Evolutionary conservation across 1,284 basidiomycete genomes (phyloP), one percentile per base, ranked within the genome.

Genomic region (Microbotryum violaceum): DNA sequence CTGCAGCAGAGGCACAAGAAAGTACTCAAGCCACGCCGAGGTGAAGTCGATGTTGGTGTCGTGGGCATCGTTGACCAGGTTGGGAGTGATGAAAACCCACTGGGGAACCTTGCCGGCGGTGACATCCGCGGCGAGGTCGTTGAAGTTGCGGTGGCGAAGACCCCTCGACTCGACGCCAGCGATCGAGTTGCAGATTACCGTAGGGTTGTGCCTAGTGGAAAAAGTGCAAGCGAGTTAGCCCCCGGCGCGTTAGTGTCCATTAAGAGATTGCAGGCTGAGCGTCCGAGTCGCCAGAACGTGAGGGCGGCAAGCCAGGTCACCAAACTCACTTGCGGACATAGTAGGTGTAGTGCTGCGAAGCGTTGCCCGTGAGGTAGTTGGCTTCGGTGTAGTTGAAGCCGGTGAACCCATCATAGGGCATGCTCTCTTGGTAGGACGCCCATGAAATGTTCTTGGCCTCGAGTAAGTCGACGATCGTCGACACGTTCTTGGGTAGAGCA

Each of bases 1-100:
- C 4, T 72, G 57, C 49, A 86, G 78, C 20, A 85, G 71, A 20
- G 82, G 82, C 21, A 77, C 60, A 49, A 86, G 76, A 78, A 81
- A 87, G 70, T 76, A 82, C 49, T 74, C 66, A 33, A 83, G 74
- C 80, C 80, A 86, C 25, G 74, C 70, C 14, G 75, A 75, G 14
- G 50, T 49, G 67, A 81, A 83, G 54, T 76, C 77, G 69, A 82
- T 74, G 29, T 78, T 79, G 9, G 84, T 85, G 72, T 87, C 85
- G 67, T 86, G 55, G 18, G 48, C 49, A 42, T 46, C 49, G 72
- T 80, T 76, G 33, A 79, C 78, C 56, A 83, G 72, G 73, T 85
- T 85, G n/a, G 85, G 85, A 0, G 85, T 85, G 57, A 86, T 75
- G 70, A 82, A 86, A 33, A 76, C 72, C 82, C 82, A 85, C 68